Conservation (phyloP, 495 filamentous ascomycete genomes). For the Penicillium coffeae region DNA sequence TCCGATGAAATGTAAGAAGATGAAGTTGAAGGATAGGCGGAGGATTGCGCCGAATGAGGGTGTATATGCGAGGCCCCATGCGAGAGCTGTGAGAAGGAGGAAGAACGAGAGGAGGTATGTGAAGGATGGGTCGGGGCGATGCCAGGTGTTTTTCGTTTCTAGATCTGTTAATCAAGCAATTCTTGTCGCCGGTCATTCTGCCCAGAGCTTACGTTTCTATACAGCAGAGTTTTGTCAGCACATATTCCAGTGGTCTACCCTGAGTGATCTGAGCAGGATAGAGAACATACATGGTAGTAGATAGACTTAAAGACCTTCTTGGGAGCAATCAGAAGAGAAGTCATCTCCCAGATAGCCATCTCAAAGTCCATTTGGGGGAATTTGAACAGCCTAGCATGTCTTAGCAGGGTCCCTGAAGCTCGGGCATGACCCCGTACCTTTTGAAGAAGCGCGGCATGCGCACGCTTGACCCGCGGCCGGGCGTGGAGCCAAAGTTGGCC, state of each 20-base stretch:
- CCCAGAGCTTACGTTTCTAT: slow-evolving; percentile 56
- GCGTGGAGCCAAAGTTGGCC: slow-evolving; percentile 51
- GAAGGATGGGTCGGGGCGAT: slow-evolving; percentile 72
- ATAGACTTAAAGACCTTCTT: slow-evolving; percentile 76
- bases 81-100: slow-evolving; percentile 66
- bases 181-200: neutral
- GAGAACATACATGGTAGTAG: slow-evolving; percentile 63
- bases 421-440: slow-evolving; percentile 24
- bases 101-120: slow-evolving; percentile 75
- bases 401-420: neutral
- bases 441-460: slow-evolving; percentile 58
- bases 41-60: slow-evolving; percentile 52
- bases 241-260: too few relatives aligned
- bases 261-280: slow-evolving; percentile 10
- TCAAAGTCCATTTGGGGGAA: slow-evolving; percentile 70
- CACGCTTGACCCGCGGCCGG: slow-evolving; percentile 48
- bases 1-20: slow-evolving; percentile 65
- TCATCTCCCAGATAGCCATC: slow-evolving; percentile 81
- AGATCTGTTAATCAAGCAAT: slow-evolving; percentile 8
- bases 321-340: slow-evolving; percentile 64
- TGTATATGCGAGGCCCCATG: slow-evolving; percentile 70
- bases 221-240: neutral
- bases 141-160: slow-evolving; percentile 79
- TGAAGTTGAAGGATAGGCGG: slow-evolving; percentile 59
- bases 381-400: slow-evolving; percentile 51